Evolutionary conservation across 2,329 filamentous ascomycete species (phyloP), one percentile per base, ranked within the genome.

Genomic region (Tolypocladium inflatum): DNA sequence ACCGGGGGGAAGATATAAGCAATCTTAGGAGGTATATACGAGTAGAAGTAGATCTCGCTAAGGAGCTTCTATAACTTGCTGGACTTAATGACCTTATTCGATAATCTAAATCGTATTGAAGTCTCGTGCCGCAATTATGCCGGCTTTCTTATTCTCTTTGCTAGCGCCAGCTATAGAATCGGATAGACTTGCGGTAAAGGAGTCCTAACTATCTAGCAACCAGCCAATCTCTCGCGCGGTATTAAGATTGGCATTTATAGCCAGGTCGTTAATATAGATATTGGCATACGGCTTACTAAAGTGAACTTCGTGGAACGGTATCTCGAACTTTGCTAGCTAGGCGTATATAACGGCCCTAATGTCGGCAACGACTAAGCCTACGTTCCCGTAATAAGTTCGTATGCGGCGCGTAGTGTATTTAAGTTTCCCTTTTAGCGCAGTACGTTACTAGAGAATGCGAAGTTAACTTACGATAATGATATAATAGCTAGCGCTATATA

Each of bases 1-100:
- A 68, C 58, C 13, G 61, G 45, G 1, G 66, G 67, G 58, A 67
- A 68, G 38, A 65, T 59, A 26, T 58, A 51, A 1, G 60, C 55
- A 5, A 69, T 55, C 39, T 61, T 53, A 13, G 59, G 55, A 10
- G 68, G 67, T 63, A 69, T 63, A 56, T 70, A 68, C 10, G 66
- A 64, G 59, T 69, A 70, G 60, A 70, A 70, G 57, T 63, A 70
- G n/a, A 70, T 58, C 58, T 70, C 68, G 58, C 68, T 67, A 6
- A 70, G 61, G 38, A 70, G 68, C 54, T 65, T 66, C 38, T 67
- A 66, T 5, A 63, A 67, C 60, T 66, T 69, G 60, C 64, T 67
- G 30, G 67, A 68, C 57, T 70, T 70, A 57, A 68, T 64, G 38
- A 69, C 65, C 58, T 66, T 64, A 60, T 67, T 65, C 63, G 58